Evolutionary conservation across 768 basidiomycete species (phyloP).

Genomic region (Kwoniella bestiolae): DNA sequence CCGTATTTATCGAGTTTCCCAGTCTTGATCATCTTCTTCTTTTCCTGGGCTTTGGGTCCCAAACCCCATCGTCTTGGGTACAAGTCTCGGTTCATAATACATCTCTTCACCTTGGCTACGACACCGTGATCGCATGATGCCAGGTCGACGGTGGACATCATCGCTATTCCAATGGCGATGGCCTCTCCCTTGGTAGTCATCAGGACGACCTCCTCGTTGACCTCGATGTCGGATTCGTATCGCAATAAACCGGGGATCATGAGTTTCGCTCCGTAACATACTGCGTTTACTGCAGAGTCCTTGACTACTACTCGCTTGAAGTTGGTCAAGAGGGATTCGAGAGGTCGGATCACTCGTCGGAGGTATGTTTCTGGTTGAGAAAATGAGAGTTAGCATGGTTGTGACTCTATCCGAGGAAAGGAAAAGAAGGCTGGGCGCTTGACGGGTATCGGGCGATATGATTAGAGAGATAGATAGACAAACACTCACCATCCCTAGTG

Average conservation of each 20-base stretch:
- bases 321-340: conserved; percentile 90
- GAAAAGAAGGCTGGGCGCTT: conserved; percentile 37
- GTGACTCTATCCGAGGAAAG: background rate
- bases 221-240: conserved; percentile 88
- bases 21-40: conserved; percentile 99
- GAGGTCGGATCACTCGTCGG: conserved; percentile 87
- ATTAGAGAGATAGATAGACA: background rate
- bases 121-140: conserved; percentile 98
- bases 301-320: conserved; percentile 99
- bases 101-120: conserved; percentile 97
- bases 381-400: too few relatives aligned
- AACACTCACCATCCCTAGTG: conserved; percentile 79
- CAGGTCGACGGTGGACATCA: conserved; percentile 98
- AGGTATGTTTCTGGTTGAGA: conserved; percentile 80
- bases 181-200: conserved; percentile 99
- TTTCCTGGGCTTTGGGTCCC: conserved; percentile 93
- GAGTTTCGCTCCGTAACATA: conserved; percentile 98
- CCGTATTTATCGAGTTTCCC: conserved; percentile 96
- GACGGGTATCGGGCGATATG: too few relatives aligned
- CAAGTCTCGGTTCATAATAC: conserved; percentile 98
- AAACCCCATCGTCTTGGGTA: conserved; percentile 98
- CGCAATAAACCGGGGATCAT: conserved; percentile 99
- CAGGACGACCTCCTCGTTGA: conserved; percentile 93
- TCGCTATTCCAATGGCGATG: conserved; percentile 89
- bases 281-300: conserved; percentile 97